Evolutionary conservation across 352 stramenopile species (phyloP).

Genomic region (Pythium aristosporum): DNA sequence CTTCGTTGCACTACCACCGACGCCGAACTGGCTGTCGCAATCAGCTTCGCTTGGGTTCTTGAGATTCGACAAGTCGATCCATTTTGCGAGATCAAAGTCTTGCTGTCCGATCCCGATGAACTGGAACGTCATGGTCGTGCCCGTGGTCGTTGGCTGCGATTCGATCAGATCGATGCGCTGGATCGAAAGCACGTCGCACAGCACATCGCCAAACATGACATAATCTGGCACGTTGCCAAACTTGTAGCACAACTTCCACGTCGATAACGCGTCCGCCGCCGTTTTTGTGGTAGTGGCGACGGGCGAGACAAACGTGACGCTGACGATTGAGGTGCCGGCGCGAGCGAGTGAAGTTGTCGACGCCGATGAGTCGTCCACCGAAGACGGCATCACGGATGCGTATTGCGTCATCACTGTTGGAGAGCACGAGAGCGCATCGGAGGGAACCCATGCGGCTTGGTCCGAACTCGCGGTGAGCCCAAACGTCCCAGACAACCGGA

Average conservation of each 20-base stretch:
- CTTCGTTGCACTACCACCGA: slow-evolving; percentile 37
- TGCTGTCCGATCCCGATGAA: slow-evolving; percentile 55
- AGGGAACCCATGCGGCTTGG: slow-evolving; percentile 63
- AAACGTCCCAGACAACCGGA: slow-evolving; percentile 56
- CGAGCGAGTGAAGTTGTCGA: slow-evolving; percentile 37
- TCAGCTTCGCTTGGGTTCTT: slow-evolving; percentile 33
- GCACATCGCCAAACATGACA: slow-evolving; percentile 63
- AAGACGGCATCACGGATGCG: slow-evolving; percentile 39
- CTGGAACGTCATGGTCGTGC: slow-evolving; percentile 53
- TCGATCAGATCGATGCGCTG: slow-evolving; percentile 38
- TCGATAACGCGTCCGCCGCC: slow-evolving; percentile 28
- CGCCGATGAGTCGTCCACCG: slow-evolving; percentile 28
- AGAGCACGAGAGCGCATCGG: slow-evolving; percentile 41
- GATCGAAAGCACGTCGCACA: slow-evolving; percentile 60
- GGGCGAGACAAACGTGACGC: slow-evolving; percentile 41
- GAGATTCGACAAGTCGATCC: slow-evolving; percentile 30
- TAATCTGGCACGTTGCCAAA: slow-evolving; percentile 53
- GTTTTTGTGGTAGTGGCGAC: slow-evolving; percentile 5
- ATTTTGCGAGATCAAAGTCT: slow-evolving; percentile 66
- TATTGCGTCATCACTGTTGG: slow-evolving; percentile 32
- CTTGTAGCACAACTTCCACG: slow-evolving; percentile 72
- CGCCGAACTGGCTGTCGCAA: slow-evolving; percentile 37
- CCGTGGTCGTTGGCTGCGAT: slow-evolving; percentile 30
- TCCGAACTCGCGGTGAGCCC: slow-evolving; percentile 54
- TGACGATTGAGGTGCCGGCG: slow-evolving; percentile 35